Evolutionary conservation across 306 rosid species (phyloP).

Genomic region (Arachis hypogaea): DNA sequence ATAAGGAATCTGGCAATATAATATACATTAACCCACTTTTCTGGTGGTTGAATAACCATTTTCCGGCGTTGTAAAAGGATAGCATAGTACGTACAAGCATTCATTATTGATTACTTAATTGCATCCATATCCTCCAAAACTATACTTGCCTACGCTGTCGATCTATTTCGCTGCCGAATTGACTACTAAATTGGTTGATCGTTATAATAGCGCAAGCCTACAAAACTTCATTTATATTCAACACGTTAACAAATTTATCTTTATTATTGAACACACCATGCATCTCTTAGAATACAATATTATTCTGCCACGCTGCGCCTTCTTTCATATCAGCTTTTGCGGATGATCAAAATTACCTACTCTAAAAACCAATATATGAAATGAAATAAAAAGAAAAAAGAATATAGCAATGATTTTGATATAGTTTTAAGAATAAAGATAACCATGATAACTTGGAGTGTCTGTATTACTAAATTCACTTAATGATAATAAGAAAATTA

Average conservation of each 20-base stretch:
- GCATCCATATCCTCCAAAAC: background rate
- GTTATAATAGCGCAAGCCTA: background rate
- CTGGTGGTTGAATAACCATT: conserved; percentile 1
- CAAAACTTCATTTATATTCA: background rate
- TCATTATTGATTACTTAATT: background rate
- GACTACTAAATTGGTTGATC: background rate
- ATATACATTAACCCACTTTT: too few relatives aligned
- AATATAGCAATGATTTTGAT: too few relatives aligned
- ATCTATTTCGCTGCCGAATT: conserved; percentile 8
- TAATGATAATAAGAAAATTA: too few relatives aligned
- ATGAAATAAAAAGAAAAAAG: too few relatives aligned
- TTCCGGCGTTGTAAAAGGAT: background rate
- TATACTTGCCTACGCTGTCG: background rate
- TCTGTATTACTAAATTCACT: too few relatives aligned
- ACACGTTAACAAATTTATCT: background rate
- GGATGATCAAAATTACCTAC: conserved; percentile 17
- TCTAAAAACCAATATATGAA: background rate
- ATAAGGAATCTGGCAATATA: too few relatives aligned
- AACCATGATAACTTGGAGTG: too few relatives aligned
- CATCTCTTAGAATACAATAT: too few relatives aligned
- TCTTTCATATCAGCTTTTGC: background rate
- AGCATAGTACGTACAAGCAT: too few relatives aligned
- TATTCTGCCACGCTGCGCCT: too few relatives aligned
- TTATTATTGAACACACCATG: background rate
- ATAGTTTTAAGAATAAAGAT: too few relatives aligned